phyloP scores from a whole-genome alignment of 208 protist species.

The Wallacemonas collosoma region DNA sequence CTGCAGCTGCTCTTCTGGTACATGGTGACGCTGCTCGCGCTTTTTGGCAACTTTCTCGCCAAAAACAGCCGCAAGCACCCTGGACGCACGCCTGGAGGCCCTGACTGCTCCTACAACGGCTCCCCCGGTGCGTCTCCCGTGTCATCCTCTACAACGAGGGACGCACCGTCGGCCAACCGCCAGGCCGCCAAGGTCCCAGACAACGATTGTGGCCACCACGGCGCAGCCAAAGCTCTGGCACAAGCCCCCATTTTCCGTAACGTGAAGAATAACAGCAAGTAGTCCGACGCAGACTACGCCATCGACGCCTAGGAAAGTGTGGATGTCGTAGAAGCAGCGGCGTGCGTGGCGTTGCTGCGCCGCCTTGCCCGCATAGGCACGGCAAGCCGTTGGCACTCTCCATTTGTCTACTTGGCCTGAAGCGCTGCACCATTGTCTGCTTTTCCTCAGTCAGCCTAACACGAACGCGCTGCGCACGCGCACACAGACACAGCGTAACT shows the following conservation, averaged over 20 bases:
- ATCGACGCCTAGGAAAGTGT: too few relatives aligned
- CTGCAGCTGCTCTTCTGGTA: constrained; percentile 73
- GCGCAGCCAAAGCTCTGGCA: constrained; percentile 5
- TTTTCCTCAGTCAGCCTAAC: too few relatives aligned
- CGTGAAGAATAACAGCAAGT: not conserved
- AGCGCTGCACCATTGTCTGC: too few relatives aligned
- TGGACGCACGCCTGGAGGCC: constrained; percentile 1
- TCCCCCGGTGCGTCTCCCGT: constrained; percentile 2
- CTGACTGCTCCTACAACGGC: constrained; percentile 1
- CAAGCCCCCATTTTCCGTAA: constrained; percentile 3
- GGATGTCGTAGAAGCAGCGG: too few relatives aligned
- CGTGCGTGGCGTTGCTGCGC: too few relatives aligned
- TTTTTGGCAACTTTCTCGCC: constrained; percentile 78
- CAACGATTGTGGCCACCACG: not conserved
- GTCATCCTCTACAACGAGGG: not conserved
- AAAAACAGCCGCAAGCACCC: constrained; percentile 39
- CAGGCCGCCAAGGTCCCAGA: not conserved
- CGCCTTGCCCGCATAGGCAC: too few relatives aligned
- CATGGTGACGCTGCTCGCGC: constrained; percentile 72
- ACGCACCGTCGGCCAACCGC: not conserved
- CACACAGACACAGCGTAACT: too few relatives aligned
- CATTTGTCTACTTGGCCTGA: too few relatives aligned
- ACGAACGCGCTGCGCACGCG: too few relatives aligned
- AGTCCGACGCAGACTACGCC: too few relatives aligned
- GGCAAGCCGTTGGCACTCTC: too few relatives aligned